A percentile compares a stretch with the other conserved stretches of the same genome.
phyloP scores from a whole-genome alignment of 805 yeast genomes.

The Scheffersomyces coipomensis region DNA sequence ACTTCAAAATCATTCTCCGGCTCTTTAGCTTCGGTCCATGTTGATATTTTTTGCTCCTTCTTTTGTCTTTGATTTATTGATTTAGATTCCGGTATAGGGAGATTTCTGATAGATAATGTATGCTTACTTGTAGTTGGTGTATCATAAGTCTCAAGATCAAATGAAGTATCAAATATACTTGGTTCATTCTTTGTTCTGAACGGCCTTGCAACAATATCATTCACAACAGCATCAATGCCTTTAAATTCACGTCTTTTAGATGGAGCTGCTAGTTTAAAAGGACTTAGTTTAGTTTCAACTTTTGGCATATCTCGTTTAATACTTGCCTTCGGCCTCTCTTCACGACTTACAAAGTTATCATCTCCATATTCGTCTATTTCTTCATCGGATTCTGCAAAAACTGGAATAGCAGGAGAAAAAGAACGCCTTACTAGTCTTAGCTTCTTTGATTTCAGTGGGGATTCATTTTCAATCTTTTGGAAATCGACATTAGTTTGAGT shows the following conservation, averaged over 20 bases:
- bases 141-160: constrained; percentile 4
- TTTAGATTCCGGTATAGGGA: no score
- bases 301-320: no score
- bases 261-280: no score
- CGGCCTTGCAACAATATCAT: no score
- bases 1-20: not conserved
- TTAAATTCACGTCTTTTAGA: no score
- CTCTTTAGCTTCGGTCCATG: not conserved
- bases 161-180: constrained; percentile 11
- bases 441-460: not conserved
- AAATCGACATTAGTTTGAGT: no score
- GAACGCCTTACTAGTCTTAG: not conserved
- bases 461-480: constrained; percentile 1
- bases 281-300: no score
- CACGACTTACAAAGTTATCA: constrained; percentile 6
- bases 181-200: no score
- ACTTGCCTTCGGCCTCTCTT: constrained; percentile 1
- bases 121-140: not conserved
- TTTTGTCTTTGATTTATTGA: no score
- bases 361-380: constrained; percentile 9
- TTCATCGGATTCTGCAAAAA: constrained; percentile 6
- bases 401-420: not conserved
- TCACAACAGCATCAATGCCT: no score
- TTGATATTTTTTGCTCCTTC: no score
- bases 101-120: no score